Evolutionary conservation across 2,329 filamentous ascomycete genomes (phyloP).

Genomic region (Phoma sp.): DNA sequence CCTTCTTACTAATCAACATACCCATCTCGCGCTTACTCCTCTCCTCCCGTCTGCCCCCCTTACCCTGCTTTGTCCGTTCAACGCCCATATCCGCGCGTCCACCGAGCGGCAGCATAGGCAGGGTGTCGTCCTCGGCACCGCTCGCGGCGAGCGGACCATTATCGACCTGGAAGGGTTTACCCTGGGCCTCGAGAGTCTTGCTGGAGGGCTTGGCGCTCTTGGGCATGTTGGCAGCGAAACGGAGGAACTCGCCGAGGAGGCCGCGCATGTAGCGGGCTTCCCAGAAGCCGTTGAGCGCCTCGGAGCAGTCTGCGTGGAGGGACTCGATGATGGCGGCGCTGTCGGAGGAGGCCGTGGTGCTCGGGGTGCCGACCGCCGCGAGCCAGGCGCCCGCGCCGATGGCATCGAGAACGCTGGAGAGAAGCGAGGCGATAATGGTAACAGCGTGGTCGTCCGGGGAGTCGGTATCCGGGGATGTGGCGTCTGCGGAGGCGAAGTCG

Average conservation of each 20-base stretch:
- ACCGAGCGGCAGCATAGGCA: constrained; percentile 71
- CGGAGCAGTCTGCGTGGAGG: constrained; percentile 71
- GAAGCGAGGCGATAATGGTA: constrained; percentile 71
- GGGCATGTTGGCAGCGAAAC: constrained; percentile 53
- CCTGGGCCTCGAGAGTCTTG: constrained; percentile 48
- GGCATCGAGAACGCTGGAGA: constrained; percentile 76
- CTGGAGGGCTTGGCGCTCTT: constrained; percentile 41
- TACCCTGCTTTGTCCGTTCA: constrained; percentile 61
- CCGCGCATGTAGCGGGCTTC: constrained; percentile 70
- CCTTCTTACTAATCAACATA: constrained; percentile 76
- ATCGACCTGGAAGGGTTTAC: constrained; percentile 54
- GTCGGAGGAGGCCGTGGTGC: constrained; percentile 45
- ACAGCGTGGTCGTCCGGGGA: constrained; percentile 71
- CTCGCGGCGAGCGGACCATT: constrained; percentile 26
- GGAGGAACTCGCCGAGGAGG: constrained; percentile 69
- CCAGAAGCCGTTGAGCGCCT: constrained; percentile 73
- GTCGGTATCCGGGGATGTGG: constrained; percentile 39
- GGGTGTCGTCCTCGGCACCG: constrained; percentile 47
- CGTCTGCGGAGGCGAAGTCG: constrained; percentile 61
- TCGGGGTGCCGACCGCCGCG: constrained; percentile 53
- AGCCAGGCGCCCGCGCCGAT: constrained; percentile 78
- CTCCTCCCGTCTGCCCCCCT: constrained; percentile 72
- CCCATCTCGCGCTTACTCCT: constrained; percentile 76
- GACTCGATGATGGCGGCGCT: constrained; percentile 66
- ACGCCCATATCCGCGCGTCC: constrained; percentile 64